Percentiles rank a stretch among this genome's conserved stretches.
Evolutionary conservation across 306 rosid species (phyloP).

Genomic region (Gastrolobium villosum): DNA sequence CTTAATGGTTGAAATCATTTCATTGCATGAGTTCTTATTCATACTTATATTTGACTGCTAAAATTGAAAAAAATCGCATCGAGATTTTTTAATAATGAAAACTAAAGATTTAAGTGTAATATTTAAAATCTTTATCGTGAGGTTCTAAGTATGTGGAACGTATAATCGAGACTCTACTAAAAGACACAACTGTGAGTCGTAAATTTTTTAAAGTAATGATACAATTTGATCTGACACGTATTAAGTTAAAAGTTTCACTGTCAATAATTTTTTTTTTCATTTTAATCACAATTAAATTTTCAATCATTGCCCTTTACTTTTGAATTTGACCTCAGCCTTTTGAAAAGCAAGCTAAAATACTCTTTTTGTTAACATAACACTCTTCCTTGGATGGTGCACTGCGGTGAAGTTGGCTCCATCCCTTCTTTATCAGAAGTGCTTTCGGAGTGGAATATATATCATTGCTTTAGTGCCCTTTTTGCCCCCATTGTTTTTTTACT

Average conservation of each 20-base stretch:
- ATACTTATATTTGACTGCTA: not conserved
- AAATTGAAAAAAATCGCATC: not conserved
- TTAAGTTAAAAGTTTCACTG: too few species aligned
- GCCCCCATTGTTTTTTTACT: not conserved
- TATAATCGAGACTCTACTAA: not conserved
- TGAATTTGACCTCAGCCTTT: conserved; percentile 16
- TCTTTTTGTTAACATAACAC: not conserved
- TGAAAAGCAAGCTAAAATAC: conserved; percentile 5
- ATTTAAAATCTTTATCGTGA: too few species aligned
- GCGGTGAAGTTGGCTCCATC: not conserved
- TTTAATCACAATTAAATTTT: not conserved
- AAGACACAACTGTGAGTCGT: not conserved
- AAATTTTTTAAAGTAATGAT: not conserved
- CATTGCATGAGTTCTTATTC: not conserved
- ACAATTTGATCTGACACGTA: not conserved
- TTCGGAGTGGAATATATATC: conserved; percentile 15
- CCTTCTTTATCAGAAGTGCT: not conserved
- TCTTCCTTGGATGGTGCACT: conserved; percentile 1
- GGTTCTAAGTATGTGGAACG: too few species aligned
- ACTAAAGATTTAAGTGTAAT: too few species aligned
- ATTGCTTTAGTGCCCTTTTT: conserved; percentile 10
- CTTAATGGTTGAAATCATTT: not conserved
- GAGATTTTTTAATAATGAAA: too few species aligned
- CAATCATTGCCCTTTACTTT: conserved; percentile 17
- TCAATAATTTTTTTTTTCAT: not conserved